These are phyloP conservation scores for Leccinellum luteum DNA, from an alignment of 768 basidiomycete genomes.

Conservation along the genomic window DNA sequence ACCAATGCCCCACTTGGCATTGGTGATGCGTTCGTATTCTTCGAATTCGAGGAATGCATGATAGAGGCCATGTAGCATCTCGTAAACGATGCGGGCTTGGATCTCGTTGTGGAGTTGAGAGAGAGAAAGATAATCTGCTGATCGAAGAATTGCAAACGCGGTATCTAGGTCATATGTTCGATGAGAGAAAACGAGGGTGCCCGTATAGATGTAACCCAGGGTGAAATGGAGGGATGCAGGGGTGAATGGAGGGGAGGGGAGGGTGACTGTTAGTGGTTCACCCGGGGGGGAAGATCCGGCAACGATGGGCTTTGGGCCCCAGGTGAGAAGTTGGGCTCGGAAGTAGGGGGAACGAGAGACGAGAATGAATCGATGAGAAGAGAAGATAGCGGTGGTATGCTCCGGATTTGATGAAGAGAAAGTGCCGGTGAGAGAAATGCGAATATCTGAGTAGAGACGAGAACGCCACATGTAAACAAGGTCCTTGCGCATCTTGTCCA, in stretches of 20 bases:
- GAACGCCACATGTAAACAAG: slow-evolving; percentile 97
- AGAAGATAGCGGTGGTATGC: slow-evolving; percentile 77
- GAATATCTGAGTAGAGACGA: slow-evolving; percentile 89
- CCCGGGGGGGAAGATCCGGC: slow-evolving; percentile 22
- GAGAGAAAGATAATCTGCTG: slow-evolving; percentile 77
- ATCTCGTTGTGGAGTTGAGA: slow-evolving; percentile 73
- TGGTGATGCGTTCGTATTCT: slow-evolving; percentile 74
- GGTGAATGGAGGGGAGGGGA: slow-evolving; percentile 93
- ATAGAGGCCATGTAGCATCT: slow-evolving; percentile 89
- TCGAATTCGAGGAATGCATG: slow-evolving; percentile 78
- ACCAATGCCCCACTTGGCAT: slow-evolving; percentile 76
- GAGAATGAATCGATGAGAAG: slow-evolving; percentile 91
- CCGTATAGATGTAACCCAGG: slow-evolving; percentile 92
- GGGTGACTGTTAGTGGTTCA: slow-evolving; percentile 59
- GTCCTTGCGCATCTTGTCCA: slow-evolving; percentile 89
- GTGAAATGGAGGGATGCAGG: slow-evolving; percentile 93
- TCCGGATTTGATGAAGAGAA: slow-evolving; percentile 65
- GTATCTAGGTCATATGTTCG: slow-evolving; percentile 91
- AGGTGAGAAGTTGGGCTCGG: slow-evolving; percentile 70
- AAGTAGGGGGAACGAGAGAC: slow-evolving; percentile 90
- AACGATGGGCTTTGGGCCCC: slow-evolving; percentile 42
- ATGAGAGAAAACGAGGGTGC: slow-evolving; percentile 90
- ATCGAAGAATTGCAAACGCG: slow-evolving; percentile 84
- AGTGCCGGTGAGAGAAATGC: slow-evolving; percentile 71
- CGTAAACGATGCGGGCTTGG: slow-evolving; percentile 78